Evolutionary conservation across 768 basidiomycete species (phyloP), one percentile per base, ranked within the genome.

Genomic region (Tulasnella sp.): DNA sequence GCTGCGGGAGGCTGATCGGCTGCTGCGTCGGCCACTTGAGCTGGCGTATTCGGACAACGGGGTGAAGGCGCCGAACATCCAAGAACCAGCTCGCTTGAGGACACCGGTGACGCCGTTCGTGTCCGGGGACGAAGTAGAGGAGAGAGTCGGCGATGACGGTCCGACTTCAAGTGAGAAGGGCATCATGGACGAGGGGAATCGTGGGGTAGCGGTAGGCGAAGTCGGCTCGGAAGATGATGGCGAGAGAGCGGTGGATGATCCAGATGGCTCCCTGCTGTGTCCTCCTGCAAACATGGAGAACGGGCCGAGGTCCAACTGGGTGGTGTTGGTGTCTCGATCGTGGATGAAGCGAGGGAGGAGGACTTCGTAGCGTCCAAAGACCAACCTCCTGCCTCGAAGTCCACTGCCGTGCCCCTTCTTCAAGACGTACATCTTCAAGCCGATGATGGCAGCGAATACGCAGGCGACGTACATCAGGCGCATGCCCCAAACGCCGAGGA

Each of bases 401-500:
- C 42, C 34, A 29, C 37, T n/a, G 14, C 36, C 71, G 16, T 37
- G 34, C 19, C 64, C 64, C 47, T 73, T 73, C 32, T 59, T 66
- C 72, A 41, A 19, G 65, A 62, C 67, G 36, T 68, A 67, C 70
- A 78, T 73, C 75, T 88, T 86, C 63, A 89, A 79, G 62, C 89
- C 79, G 26, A 93, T 93, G 62, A 88, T 78, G 42, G 96, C 80
- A 36, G 96, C 84, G 74, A 96, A 80, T 29, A 86, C 79, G 72
- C 91, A 79, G 0, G 92, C 94, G 26, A 94, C 74, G 88, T 90
- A 93, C 91, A 98, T 92, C 75, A 97, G 80, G 44, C 78, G 83
- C 78, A 92, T 95, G 72, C 96, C 96, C 89, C 93, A 95, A 29
- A 85, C 84, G 44, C 87, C 91, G 69, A 98, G 84, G 83, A 98